Conservation (phyloP, 2,329 filamentous ascomycete genomes). For the Graphium sp. region DNA sequence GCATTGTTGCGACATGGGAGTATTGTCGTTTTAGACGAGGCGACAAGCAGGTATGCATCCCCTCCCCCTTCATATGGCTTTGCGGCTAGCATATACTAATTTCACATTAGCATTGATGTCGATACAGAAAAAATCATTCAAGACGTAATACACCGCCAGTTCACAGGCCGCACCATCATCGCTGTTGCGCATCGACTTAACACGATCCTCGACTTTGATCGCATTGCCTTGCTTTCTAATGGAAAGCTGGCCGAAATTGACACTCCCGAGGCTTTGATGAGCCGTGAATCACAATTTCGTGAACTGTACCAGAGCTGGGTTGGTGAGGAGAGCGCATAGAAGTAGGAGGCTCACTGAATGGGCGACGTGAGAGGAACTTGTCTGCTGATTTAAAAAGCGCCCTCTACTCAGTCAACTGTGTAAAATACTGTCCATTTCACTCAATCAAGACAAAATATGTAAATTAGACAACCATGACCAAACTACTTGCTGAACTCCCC, state of each 20-base stretch:
- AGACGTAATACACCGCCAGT: slow-evolving; percentile 20
- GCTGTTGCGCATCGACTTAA: slow-evolving; percentile 25
- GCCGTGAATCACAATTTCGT: background rate
- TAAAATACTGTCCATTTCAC: too few species aligned
- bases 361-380: too few species aligned
- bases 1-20: slow-evolving; percentile 25
- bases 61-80: too few species aligned
- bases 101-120: slow-evolving; percentile 22
- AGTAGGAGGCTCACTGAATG: too few species aligned
- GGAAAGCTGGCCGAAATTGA: slow-evolving; percentile 1
- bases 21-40: slow-evolving; percentile 12
- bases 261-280: background rate
- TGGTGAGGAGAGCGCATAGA: too few species aligned
- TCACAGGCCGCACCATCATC: slow-evolving; percentile 31
- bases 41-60: slow-evolving; percentile 1
- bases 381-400: too few species aligned
- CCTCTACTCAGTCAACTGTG: too few species aligned
- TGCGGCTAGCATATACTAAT: slow-evolving; percentile 19
- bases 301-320: slow-evolving; percentile 1
- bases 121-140: slow-evolving; percentile 23
- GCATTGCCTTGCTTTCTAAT: background rate
- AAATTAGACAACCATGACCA: too few species aligned
- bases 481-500: too few species aligned
- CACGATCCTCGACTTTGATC: background rate
- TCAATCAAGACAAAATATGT: too few species aligned